Evolutionary conservation across 148 eudicot species (phyloP), one percentile per base, ranked within the genome.

Genomic region (Cornus controversa): DNA sequence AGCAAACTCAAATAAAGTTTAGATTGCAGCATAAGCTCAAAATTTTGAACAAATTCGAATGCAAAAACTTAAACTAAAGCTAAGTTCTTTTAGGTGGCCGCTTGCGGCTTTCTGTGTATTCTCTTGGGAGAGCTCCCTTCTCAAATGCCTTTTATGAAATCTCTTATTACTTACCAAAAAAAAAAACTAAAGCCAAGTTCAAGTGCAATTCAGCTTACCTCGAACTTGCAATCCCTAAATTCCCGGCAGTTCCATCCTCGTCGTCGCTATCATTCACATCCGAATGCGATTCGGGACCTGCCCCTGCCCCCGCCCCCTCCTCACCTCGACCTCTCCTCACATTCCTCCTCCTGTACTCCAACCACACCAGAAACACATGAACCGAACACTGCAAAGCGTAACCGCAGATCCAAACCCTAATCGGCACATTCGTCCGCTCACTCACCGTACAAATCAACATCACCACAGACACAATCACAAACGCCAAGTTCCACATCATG

Each of bases 391-490:
- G 99, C 69, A 83, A 26, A 4, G 88, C 92, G 50, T 95, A 95
- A 34, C 96, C 96, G 50, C 87, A 82, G 31, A 95, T 85, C 99
- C 99, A 95, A 87, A 90, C 86, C 93, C 99, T 88, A 84, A 95
- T 65, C 62, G 98, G 97, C 22, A 91, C 96, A 70, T 86, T 86
- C 8, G 96, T 88, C 10, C 11, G 16, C 83, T 95, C 99, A 1
- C 73, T 31, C 15, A 50, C 71, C 5, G 94, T 81, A 18, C 85
- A 90, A 14, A 79, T 27, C 85, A 95, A 27, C 87, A 95, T 78
- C 40, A 83, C 90, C 4, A 88, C 69, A 3, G 97, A 85, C 2
- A 80, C 97, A 6, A 84, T 80, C 8, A 95, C 94, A 53, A 95
- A 95, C 9, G 86, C 84, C 67, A 90, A 23, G 76, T 95, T 95